Evolutionary conservation across 2,329 filamentous ascomycete genomes (phyloP), one percentile per base, ranked within the genome.

Genomic region (Cercospora zeae-maydis): DNA sequence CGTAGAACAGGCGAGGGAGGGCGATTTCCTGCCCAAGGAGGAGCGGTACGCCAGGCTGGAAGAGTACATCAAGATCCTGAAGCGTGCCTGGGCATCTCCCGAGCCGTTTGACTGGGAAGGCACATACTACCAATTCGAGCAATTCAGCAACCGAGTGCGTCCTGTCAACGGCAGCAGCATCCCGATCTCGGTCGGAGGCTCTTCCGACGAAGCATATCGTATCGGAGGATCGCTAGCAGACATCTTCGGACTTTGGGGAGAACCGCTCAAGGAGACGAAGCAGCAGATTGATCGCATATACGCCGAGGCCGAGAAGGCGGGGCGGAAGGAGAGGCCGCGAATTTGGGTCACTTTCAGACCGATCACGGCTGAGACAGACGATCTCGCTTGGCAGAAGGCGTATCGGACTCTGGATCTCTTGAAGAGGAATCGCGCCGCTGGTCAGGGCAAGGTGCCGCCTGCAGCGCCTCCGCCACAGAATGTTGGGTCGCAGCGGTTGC

Each of bases 261-360:
- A 87, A 69, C 85, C 85, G 1, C 76, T 87, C 1, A 86, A 86
- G 74, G 85, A 87, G 70, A 87, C 85, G 0, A 84, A 84, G 73
- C 78, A 87, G 69, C 85, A 87, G 71, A 86, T 87, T 66, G 83
- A 85, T 65, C 79, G 80, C 19, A 83, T 87, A 70, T 86, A 86
- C 65, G 82, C 80, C 2, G 84, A 83, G 68, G 82, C 85, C 0
- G 82, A 78, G n/a, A 82, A 82, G 66, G 84, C 84, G 1, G 84
- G 84, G 0, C 80, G 85, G 1, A 71, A 64, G 0, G 84, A 87
- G 65, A 75, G 80, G 0, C 85, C 85, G 6, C 76, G 83, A 3
- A 87, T 87, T 69, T 87, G 85, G 85, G 85, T 87, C 1, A 86
- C 85, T 0, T 87, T 87, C 79, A 79, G 85, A 2, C 85, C 85